Evolutionary conservation across 1,139 yeast species (phyloP).

Genomic region (Pichia inconspicua): DNA sequence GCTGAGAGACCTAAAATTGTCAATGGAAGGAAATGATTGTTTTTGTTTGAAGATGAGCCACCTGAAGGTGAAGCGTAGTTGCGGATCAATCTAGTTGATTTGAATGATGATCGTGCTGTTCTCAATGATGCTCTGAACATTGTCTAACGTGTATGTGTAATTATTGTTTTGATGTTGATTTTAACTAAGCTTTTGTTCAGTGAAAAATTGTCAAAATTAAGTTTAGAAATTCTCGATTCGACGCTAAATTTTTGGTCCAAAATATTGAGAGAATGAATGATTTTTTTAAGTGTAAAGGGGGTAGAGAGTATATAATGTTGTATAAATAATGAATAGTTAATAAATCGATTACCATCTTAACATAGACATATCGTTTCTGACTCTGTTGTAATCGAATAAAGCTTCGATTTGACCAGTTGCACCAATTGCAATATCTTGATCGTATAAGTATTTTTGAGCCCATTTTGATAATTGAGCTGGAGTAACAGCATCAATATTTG

Average conservation of each 20-base stretch:
- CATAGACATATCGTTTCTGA: constrained; percentile 83
- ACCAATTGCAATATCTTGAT: constrained; percentile 73
- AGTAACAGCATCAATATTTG: constrained; percentile 55
- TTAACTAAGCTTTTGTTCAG: too few relatives aligned
- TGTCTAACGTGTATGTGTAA: neutral
- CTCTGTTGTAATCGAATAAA: constrained; percentile 73
- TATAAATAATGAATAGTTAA: neutral
- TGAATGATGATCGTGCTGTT: neutral
- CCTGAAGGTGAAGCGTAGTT: constrained; percentile 6
- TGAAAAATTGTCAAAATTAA: too few relatives aligned
- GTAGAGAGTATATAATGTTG: too few relatives aligned
- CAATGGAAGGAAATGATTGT: constrained; percentile 23
- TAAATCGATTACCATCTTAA: constrained; percentile 53
- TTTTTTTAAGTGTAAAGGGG: too few relatives aligned
- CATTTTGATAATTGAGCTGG: constrained; percentile 56
- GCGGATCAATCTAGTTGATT: neutral
- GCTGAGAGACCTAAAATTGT: constrained; percentile 23
- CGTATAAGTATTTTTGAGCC: constrained; percentile 74
- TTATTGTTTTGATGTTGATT: too few relatives aligned
- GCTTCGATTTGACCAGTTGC: constrained; percentile 83
- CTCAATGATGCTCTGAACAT: neutral
- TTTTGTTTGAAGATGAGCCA: constrained; percentile 3
- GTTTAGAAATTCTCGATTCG: too few relatives aligned
- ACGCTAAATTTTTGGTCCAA: too few relatives aligned
- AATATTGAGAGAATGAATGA: too few relatives aligned